Evolutionary conservation across 2,329 filamentous ascomycete species (phyloP).

Genomic region (Paecilomyces niveus): DNA sequence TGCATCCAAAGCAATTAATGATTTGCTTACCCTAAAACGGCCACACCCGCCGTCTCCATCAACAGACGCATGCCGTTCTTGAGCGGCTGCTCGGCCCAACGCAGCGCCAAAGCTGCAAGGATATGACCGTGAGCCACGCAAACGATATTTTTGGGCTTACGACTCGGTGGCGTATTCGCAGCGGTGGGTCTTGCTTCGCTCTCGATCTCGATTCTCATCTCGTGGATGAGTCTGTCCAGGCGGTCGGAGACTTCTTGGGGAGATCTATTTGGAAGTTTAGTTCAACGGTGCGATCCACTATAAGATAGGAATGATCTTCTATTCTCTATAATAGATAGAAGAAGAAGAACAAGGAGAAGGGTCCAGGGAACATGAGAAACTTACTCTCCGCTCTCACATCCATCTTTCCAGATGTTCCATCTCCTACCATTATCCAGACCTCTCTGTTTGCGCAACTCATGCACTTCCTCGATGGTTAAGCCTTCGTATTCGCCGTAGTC

Average conservation of each 20-base stretch:
- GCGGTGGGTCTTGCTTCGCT: slow-evolving; percentile 3
- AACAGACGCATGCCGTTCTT: slow-evolving; percentile 7
- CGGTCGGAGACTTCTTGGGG: slow-evolving; percentile 6
- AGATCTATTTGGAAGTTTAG: slow-evolving; percentile 1
- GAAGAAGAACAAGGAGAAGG: neutral
- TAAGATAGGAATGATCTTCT: neutral
- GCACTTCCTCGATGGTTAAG: slow-evolving; percentile 60
- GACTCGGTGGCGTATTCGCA: slow-evolving; percentile 4
- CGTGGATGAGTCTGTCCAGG: slow-evolving; percentile 5
- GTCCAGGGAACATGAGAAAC: neutral
- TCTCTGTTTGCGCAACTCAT: slow-evolving; percentile 23
- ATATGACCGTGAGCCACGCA: slow-evolving; percentile 12
- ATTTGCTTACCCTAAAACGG: slow-evolving; percentile 9
- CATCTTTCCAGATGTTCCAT: slow-evolving; percentile 13
- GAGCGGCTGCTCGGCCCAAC: slow-evolving; percentile 8
- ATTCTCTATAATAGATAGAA: neutral
- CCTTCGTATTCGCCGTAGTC: slow-evolving; percentile 78
- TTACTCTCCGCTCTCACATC: slow-evolving; percentile 12
- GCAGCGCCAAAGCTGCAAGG: slow-evolving; percentile 11
- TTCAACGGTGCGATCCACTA: neutral
- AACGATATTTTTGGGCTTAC: slow-evolving; percentile 7
- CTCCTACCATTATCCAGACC: neutral
- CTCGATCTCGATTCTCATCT: slow-evolving; percentile 6
- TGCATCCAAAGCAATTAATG: neutral
- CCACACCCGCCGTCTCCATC: slow-evolving; percentile 10